A percentile compares a stretch with the other conserved stretches of the same genome.
Evolutionary conservation across 441 rosid genomes (phyloP).

Genomic region (Euphorbia celastroides): DNA sequence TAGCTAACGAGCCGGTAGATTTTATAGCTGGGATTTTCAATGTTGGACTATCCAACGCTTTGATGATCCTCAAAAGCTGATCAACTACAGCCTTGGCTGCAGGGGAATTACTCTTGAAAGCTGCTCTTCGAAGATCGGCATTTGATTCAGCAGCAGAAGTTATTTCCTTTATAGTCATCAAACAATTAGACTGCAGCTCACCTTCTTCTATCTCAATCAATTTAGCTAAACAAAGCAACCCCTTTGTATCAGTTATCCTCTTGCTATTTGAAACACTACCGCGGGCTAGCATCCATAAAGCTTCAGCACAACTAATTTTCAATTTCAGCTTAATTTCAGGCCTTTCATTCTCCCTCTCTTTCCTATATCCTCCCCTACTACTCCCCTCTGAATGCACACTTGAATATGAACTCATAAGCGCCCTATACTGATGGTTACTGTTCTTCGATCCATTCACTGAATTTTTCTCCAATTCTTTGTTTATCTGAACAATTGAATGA

Average conservation of each 20-base stretch:
- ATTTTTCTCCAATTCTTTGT: constrained; percentile 35
- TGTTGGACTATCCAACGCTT: constrained; percentile 24
- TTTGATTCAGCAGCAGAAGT: constrained; percentile 44
- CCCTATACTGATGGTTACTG: constrained; percentile 9
- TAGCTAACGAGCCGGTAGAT: constrained; percentile 56
- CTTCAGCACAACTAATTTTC: constrained; percentile 47
- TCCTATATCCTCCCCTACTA: constrained; percentile 36
- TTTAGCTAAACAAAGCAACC: constrained; percentile 53
- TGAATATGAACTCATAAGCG: constrained; percentile 16
- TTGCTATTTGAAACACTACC: constrained; percentile 38
- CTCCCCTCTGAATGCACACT: constrained; percentile 38
- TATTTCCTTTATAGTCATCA: constrained; percentile 54
- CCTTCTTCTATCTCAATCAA: constrained; percentile 48
- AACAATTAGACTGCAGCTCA: constrained; percentile 47
- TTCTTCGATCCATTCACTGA: constrained; percentile 12
- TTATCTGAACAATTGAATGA: constrained; percentile 50
- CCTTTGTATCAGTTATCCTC: constrained; percentile 54
- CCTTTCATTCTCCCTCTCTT: constrained; percentile 43
- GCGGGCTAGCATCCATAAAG: constrained; percentile 47
- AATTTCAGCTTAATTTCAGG: constrained; percentile 36
- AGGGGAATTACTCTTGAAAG: constrained; percentile 54
- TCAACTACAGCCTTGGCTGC: constrained; percentile 63
- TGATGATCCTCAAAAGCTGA: constrained; percentile 46
- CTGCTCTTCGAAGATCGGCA: constrained; percentile 51
- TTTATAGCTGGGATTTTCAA: constrained; percentile 42